Conservation (phyloP, 108 stramenopile species). For the Chaetoceros muelleri region DNA sequence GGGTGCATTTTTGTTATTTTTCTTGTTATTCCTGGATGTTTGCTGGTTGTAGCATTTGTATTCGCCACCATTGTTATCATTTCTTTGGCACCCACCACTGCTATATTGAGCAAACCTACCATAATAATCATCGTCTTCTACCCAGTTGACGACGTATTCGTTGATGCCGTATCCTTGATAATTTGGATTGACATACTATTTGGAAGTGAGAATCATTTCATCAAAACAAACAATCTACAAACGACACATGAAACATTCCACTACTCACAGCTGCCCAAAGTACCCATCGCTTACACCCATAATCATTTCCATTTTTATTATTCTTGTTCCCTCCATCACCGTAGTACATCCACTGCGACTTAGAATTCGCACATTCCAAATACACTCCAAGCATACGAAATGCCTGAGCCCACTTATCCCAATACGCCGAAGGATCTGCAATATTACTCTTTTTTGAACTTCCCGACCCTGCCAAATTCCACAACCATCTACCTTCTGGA, state of each 20-base stretch:
- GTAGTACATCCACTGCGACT: not conserved
- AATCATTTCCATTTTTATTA: conserved; percentile 10
- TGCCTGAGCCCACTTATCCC: conserved; percentile 76
- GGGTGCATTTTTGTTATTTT: not conserved
- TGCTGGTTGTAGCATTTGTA: not conserved
- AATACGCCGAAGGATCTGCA: conserved; percentile 16
- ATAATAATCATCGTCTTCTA: conserved; percentile 27
- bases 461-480: not conserved
- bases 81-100: not conserved
- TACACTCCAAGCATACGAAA: conserved; percentile 74
- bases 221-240: too few species aligned
- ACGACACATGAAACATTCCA: not conserved
- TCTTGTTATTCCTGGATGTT: not conserved
- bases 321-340: conserved; percentile 17
- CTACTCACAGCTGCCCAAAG: conserved; percentile 80
- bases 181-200: conserved; percentile 75
- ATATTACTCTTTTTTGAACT: not conserved
- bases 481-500: not conserved
- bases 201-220: too few species aligned
- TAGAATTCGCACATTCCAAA: conserved; percentile 60
- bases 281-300: conserved; percentile 66
- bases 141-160: conserved; percentile 18
- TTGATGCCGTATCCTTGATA: conserved; percentile 69
- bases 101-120: conserved; percentile 5
- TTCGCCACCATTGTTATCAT: not conserved